A percentile compares a stretch with the other conserved stretches of the same genome.
These are phyloP conservation scores for Citrullus colocynthis DNA, from an alignment of 306 rosid species.

Conservation along the genomic window DNA sequence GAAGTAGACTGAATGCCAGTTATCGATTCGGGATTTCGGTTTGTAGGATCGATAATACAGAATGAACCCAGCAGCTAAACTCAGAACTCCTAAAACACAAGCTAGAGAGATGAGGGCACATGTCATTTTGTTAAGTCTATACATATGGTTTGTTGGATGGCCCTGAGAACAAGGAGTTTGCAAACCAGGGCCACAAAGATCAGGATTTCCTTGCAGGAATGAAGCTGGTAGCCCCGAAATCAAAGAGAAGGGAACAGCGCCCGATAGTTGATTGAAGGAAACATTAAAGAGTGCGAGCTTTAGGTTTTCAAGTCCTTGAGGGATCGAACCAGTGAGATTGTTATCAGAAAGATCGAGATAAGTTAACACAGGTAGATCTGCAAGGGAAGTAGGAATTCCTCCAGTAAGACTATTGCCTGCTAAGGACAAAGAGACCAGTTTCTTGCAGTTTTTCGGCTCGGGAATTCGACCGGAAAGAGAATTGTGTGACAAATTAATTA, in stretches of 20 bases:
- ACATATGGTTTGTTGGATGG: constrained; percentile 23
- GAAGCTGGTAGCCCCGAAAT: constrained; percentile 94
- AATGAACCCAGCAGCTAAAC: constrained; percentile 49
- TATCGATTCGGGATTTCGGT: constrained; percentile 23
- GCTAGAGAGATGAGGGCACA: constrained; percentile 63
- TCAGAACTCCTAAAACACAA: constrained; percentile 43
- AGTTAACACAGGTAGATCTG: constrained; percentile 77
- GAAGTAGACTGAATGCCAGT: constrained; percentile 77
- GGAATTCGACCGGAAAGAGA: constrained; percentile 79
- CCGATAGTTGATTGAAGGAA: constrained; percentile 78
- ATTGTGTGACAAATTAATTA: constrained; percentile 77
- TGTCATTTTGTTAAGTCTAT: constrained; percentile 44
- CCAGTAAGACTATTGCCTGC: constrained; percentile 73
- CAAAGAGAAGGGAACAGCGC: constrained; percentile 67
- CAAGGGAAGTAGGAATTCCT: constrained; percentile 57
- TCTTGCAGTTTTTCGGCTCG: constrained; percentile 55
- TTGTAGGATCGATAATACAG: constrained; percentile 40
- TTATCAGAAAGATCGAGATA: constrained; percentile 91
- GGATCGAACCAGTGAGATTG: constrained; percentile 82
- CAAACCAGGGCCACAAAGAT: constrained; percentile 83
- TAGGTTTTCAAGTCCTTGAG: constrained; percentile 74
- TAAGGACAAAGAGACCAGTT: constrained; percentile 73
- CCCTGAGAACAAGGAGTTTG: constrained; percentile 58
- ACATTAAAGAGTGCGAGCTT: constrained; percentile 97
- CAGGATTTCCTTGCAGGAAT: constrained; percentile 79